Evolutionary conservation across 2,329 filamentous ascomycete species (phyloP).

Genomic region (Orbilia oligospora): DNA sequence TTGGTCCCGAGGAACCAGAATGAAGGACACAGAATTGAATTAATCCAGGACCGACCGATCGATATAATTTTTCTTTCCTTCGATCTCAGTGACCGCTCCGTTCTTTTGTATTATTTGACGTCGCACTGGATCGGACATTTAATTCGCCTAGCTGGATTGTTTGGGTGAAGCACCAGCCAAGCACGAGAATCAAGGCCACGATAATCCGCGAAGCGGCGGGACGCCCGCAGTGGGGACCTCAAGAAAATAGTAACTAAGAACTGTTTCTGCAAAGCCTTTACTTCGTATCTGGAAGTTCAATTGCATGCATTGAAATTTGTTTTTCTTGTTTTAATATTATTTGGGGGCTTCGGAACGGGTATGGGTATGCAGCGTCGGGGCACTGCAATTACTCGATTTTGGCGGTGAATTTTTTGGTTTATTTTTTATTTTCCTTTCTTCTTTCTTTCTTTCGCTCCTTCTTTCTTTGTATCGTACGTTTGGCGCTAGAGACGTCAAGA

Average conservation of each 20-base stretch:
- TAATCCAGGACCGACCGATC: conserved; percentile 23
- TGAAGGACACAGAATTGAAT: conserved; percentile 17
- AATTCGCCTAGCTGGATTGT: conserved; percentile 34
- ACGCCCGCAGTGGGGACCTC: conserved; percentile 24
- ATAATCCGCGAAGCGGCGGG: conserved; percentile 45
- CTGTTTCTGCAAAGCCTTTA: conserved; percentile 17
- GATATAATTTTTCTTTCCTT: conserved; percentile 18
- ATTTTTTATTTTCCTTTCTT: too few species aligned
- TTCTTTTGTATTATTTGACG: conserved; percentile 41
- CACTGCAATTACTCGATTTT: conserved; percentile 32
- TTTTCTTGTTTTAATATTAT: conserved; percentile 5
- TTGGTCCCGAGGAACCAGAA: conserved; percentile 28
- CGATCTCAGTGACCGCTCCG: neutral
- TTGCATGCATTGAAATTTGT: conserved; percentile 20
- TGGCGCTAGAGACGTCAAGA: neutral
- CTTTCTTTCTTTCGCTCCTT: neutral
- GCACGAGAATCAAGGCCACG: conserved; percentile 27
- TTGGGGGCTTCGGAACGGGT: conserved; percentile 13
- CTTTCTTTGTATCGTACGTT: conserved; percentile 1
- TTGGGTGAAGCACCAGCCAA: conserved; percentile 11
- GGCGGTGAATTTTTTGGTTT: neutral
- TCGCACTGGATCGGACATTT: conserved; percentile 55
- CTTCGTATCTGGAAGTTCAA: conserved; percentile 32
- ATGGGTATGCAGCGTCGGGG: conserved; percentile 18
- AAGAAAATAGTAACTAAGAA: conserved; percentile 19